These are phyloP conservation scores for Whalleya microplaca DNA, from an alignment of 2,329 filamentous ascomycete species.

Conservation along the genomic window DNA sequence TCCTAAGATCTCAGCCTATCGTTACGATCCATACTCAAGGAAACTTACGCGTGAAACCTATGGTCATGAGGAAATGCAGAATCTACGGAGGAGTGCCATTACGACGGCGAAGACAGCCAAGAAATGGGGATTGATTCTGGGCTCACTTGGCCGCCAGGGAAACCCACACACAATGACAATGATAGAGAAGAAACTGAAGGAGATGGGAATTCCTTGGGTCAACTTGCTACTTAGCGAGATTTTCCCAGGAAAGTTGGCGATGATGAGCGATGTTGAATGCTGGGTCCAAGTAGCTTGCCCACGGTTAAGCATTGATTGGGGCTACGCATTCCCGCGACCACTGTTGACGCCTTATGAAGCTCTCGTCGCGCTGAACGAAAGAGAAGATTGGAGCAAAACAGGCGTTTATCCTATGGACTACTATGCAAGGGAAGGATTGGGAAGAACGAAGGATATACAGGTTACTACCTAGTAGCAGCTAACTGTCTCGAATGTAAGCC, in stretches of 20 bases:
- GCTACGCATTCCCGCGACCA: slow-evolving; percentile 89
- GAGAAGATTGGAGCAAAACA: slow-evolving; percentile 70
- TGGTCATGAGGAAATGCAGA: slow-evolving; percentile 88
- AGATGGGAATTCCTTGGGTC: slow-evolving; percentile 76
- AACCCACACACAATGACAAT: slow-evolving; percentile 90
- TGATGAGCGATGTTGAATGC: slow-evolving; percentile 93
- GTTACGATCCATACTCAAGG: slow-evolving; percentile 95
- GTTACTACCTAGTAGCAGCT: slow-evolving; percentile 23
- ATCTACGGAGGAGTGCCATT: slow-evolving; percentile 78
- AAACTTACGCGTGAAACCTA: slow-evolving; percentile 91
- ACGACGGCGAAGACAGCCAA: slow-evolving; percentile 72
- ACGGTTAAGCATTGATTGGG: slow-evolving; percentile 97
- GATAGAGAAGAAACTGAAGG: slow-evolving; percentile 77
- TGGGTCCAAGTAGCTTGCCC: slow-evolving; percentile 99
- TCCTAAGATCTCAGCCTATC: slow-evolving; percentile 84
- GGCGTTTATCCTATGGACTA: slow-evolving; percentile 97
- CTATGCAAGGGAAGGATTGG: slow-evolving; percentile 89
- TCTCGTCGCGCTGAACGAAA: slow-evolving; percentile 81
- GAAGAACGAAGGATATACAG: slow-evolving; percentile 64
- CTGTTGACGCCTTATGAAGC: slow-evolving; percentile 95
- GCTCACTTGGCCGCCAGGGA: slow-evolving; percentile 88
- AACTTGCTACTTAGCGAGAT: slow-evolving; percentile 92
- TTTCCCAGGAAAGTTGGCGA: slow-evolving; percentile 90
- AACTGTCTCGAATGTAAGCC: no score
- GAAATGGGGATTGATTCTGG: slow-evolving; percentile 95